Evolutionary conservation across 495 filamentous ascomycete species (phyloP).

Genomic region (Tirmania nivea): DNA sequence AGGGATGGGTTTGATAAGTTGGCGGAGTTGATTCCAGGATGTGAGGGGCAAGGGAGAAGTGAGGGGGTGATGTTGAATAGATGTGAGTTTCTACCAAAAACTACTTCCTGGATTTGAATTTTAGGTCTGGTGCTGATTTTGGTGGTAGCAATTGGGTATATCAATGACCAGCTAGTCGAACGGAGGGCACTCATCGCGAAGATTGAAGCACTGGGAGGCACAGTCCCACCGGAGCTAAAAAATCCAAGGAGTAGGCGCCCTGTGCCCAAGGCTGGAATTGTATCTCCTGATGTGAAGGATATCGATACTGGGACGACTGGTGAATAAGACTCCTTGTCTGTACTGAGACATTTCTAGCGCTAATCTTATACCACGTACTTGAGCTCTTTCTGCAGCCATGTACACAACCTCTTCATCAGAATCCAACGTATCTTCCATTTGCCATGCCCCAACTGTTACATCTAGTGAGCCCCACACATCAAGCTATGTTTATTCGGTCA

Average conservation of each 20-base stretch:
- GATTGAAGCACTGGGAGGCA: slow-evolving; percentile 38
- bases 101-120: background rate
- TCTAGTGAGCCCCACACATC: too few relatives aligned
- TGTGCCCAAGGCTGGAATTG: background rate
- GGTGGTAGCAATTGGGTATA: slow-evolving; percentile 40
- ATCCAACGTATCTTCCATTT: too few relatives aligned
- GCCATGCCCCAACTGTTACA: too few relatives aligned
- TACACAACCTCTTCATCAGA: too few relatives aligned
- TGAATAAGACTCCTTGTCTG: too few relatives aligned
- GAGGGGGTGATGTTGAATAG: slow-evolving; percentile 63
- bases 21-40: slow-evolving; percentile 59
- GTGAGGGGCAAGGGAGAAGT: slow-evolving; percentile 64
- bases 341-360: too few relatives aligned
- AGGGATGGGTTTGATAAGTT: slow-evolving; percentile 70
- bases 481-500: too few relatives aligned
- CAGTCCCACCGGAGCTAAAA: slow-evolving; percentile 21
- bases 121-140: slow-evolving; percentile 2
- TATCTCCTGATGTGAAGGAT: background rate
- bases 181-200: slow-evolving; percentile 39
- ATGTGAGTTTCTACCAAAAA: slow-evolving; percentile 8
- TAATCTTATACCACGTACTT: too few relatives aligned
- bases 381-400: too few relatives aligned
- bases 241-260: background rate
- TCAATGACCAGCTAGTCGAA: slow-evolving; percentile 42
- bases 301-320: too few relatives aligned